Conservation (phyloP, 805 yeast genomes). For the Lipomyces chichibuensis region DNA sequence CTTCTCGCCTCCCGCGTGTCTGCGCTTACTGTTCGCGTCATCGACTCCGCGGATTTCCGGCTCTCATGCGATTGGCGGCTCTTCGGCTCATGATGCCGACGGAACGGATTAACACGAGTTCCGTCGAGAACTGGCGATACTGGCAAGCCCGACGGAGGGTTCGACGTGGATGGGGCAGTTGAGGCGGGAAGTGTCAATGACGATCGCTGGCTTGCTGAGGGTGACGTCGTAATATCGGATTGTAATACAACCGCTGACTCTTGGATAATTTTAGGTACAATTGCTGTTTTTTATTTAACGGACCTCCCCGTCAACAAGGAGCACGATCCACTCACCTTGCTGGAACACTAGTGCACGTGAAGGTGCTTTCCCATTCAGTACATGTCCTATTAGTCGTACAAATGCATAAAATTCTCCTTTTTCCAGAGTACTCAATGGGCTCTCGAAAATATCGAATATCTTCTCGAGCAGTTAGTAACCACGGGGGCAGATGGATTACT, state of each 20-base stretch:
- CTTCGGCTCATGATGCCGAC: not conserved
- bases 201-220: conserved; percentile 7
- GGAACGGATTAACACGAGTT: conserved; percentile 7
- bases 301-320: not conserved
- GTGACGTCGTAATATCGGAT: not conserved
- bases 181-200: not conserved
- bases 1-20: too few species aligned
- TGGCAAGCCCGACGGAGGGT: not conserved
- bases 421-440: conserved; percentile 58
- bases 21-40: not conserved
- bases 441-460: conserved; percentile 42
- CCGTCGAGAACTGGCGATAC: not conserved
- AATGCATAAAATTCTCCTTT: conserved; percentile 91
- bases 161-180: not conserved
- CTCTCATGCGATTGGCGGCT: conserved; percentile 1
- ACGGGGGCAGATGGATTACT: conserved; percentile 1
- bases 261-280: conserved; percentile 17
- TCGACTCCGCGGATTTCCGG: conserved; percentile 1
- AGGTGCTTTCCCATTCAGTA: conserved; percentile 50
- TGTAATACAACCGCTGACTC: not conserved
- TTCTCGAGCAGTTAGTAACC: conserved; percentile 55
- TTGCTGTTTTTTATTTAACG: conserved; percentile 6
- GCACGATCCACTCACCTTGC: conserved; percentile 25
- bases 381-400: conserved; percentile 75
- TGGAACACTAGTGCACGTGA: conserved; percentile 32